Percentiles rank a stretch among this genome's conserved stretches.
phyloP scores from a whole-genome alignment of 768 basidiomycete species.

The Guyanaporus albipodus region DNA sequence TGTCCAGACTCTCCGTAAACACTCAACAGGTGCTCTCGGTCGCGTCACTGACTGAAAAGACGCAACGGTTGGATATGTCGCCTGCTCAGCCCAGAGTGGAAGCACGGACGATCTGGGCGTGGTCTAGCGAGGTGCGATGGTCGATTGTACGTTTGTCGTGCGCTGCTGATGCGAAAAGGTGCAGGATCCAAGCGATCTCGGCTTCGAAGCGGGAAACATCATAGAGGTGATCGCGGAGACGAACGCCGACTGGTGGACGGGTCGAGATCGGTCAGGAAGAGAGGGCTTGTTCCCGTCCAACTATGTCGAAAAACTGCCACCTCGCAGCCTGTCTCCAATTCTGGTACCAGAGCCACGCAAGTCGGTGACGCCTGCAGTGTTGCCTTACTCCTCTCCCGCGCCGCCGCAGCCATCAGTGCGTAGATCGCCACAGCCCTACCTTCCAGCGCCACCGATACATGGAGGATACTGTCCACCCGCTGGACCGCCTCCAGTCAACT shows the following conservation, averaged over 20 bases:
- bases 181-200: constrained; percentile 75
- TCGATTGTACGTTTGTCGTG: background rate
- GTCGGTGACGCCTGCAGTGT: constrained; percentile 11
- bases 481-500: constrained; percentile 13
- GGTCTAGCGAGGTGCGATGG: constrained; percentile 26
- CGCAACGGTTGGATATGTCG: constrained; percentile 25
- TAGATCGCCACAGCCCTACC: constrained; percentile 15
- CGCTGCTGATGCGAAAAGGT: constrained; percentile 3
- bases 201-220: constrained; percentile 69
- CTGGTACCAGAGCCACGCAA: constrained; percentile 23
- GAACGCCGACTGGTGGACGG: constrained; percentile 91
- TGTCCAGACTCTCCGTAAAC: constrained; percentile 33
- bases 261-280: constrained; percentile 52
- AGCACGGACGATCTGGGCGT: constrained; percentile 29
- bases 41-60: constrained; percentile 18
- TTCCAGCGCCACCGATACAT: constrained; percentile 10
- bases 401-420: constrained; percentile 14
- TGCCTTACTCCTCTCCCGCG: constrained; percentile 17
- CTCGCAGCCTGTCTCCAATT: constrained; percentile 17
- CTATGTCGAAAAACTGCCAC: constrained; percentile 60
- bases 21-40: constrained; percentile 20
- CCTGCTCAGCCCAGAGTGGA: constrained; percentile 22
- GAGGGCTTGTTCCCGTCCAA: constrained; percentile 77
- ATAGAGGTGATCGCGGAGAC: constrained; percentile 79
- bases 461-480: constrained; percentile 14